Base-by-base conservation (phyloP, 2,329 filamentous ascomycete genomes). In the Hirsutella rhossiliensis region DNA sequence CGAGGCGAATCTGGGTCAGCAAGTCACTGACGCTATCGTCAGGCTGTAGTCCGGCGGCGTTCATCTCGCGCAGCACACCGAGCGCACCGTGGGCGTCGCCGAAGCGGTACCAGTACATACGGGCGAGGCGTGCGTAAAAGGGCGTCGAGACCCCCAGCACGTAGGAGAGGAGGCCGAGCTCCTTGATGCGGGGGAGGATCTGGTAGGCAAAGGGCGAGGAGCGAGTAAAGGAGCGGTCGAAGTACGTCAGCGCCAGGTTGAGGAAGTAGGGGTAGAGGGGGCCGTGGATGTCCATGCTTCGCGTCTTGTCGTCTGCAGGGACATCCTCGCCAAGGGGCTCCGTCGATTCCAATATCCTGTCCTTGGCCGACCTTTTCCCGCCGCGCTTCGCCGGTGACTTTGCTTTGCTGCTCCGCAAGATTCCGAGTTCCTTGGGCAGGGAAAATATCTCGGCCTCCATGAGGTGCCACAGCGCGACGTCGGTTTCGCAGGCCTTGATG, bases 71-170 rank as follows among this genome's bases (percentile, higher is more conserved):
- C 5, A 86, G 62, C 2, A 82, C 57, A 4, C 69, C 63, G 41
- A 78, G 61, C 20, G 83, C 73, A 1, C 68, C 67, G 4, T 55
- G 50, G 2, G 77, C 66, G 53, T 86, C 77, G 19, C 76, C 71
- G 49, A 76, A 75, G 11, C 76, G 73, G 30, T 64, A 60, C 76
- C 81, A 86, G 44, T 78, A 67, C 19, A 81, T 71, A 13, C 67
- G 61, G 20, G 86, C 68, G 30, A 87, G 69, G 41, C 76, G 69
- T 55, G 83, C 80, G 66, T 85, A 89, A 37, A 89, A 75, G 0
- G 73, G 66, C 0, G 82, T 83, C 17, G 79, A 80, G 6, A 77
- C 80, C 40, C 83, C 84, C 1, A 90, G 71, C 7, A 86, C 78
- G 54, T 82, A 86, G 0, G 82, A 82, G 1, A 76, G 73, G 2